phyloP scores from a whole-genome alignment of 2,329 filamentous ascomycete genomes.

The Fusarium sp. region DNA sequence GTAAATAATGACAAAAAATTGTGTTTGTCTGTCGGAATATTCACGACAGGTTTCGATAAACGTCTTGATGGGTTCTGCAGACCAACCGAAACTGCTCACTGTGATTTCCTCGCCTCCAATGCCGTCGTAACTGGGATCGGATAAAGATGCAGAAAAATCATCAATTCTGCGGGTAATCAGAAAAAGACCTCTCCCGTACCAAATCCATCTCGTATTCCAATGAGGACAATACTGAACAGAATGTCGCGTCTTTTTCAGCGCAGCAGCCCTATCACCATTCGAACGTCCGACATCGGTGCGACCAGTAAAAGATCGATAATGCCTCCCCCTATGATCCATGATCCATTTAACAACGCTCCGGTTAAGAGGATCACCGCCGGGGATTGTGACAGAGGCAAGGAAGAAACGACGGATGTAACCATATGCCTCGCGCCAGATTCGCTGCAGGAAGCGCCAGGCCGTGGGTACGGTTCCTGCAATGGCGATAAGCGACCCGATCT shows the following conservation, averaged over 20 bases:
- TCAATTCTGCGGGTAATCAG: constrained; percentile 57
- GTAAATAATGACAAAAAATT: constrained; percentile 64
- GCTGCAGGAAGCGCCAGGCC: constrained; percentile 53
- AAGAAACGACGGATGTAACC: constrained; percentile 57
- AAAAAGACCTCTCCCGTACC: constrained; percentile 60
- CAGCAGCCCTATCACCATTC: constrained; percentile 52
- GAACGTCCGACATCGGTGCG: constrained; percentile 53
- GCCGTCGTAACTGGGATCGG: constrained; percentile 59
- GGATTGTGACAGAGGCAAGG: constrained; percentile 58
- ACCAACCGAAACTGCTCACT: constrained; percentile 63
- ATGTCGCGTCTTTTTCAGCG: constrained; percentile 56
- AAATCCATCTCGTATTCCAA: constrained; percentile 61
- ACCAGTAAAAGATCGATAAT: constrained; percentile 58
- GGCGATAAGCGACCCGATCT: constrained; percentile 58
- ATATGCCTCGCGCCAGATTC: constrained; percentile 53
- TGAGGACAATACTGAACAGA: constrained; percentile 59
- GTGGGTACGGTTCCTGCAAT: constrained; percentile 57
- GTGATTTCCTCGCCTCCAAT: constrained; percentile 60
- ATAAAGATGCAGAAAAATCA: constrained; percentile 51
- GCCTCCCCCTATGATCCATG: constrained; percentile 53
- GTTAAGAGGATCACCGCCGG: constrained; percentile 59
- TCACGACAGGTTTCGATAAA: constrained; percentile 61
- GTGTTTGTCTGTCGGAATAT: constrained; percentile 59
- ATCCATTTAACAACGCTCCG: constrained; percentile 60
- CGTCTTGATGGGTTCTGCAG: constrained; percentile 60